A percentile compares a stretch with the other conserved stretches of the same genome.
phyloP scores from a whole-genome alignment of 495 filamentous ascomycete genomes.

The Letharia lupina region DNA sequence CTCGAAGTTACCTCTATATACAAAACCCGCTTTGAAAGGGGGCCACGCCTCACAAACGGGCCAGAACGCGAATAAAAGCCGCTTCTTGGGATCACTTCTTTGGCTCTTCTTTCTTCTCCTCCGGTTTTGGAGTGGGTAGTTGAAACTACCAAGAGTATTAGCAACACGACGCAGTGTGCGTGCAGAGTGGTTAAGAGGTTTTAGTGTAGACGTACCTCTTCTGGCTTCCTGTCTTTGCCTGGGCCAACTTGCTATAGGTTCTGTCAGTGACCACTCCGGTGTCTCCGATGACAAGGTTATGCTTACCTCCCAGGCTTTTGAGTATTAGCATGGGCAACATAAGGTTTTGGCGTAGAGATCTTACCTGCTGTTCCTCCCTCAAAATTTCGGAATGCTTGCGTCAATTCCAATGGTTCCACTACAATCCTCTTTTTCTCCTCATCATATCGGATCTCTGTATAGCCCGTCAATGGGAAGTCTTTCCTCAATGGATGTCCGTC shows the following conservation, averaged over 20 bases:
- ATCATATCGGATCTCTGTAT: conserved; percentile 96
- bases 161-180: neutral
- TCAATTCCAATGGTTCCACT: conserved; percentile 92
- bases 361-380: conserved; percentile 58
- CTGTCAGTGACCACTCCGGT: neutral
- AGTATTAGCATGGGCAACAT: neutral
- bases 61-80: neutral
- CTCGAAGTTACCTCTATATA: neutral
- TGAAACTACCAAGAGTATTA: conserved; percentile 53
- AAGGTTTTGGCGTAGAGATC: neutral
- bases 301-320: conserved; percentile 17
- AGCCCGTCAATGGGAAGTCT: conserved; percentile 96
- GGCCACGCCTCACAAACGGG: neutral
- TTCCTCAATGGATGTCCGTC: conserved; percentile 96
- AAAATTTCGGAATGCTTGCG: conserved; percentile 98
- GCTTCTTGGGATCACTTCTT: conserved; percentile 59
- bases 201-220: conserved; percentile 43
- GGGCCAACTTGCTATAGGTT: conserved; percentile 68
- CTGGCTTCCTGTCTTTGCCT: conserved; percentile 71
- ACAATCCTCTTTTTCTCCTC: conserved; percentile 99
- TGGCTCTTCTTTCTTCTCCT: conserved; percentile 77
- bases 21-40: neutral
- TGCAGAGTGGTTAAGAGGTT: conserved; percentile 15
- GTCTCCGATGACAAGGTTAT: neutral
- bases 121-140: conserved; percentile 88